Conservation (phyloP, 2,329 filamentous ascomycete species). For the Epichloe uncinata region DNA sequence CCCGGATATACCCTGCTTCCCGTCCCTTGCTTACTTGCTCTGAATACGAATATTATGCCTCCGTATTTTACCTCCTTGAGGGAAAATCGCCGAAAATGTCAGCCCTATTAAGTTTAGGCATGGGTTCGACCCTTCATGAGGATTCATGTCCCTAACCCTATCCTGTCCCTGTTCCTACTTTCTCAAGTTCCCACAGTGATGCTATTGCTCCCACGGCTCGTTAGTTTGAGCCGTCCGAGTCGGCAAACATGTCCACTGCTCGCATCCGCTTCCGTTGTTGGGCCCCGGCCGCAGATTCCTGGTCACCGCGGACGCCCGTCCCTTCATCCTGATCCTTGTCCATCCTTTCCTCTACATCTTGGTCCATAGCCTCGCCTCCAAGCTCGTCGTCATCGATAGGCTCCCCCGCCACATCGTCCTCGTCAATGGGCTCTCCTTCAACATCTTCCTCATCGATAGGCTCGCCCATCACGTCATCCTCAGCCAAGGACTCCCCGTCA, state of each 20-base stretch:
- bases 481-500: conserved; percentile 24
- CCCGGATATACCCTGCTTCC: no score
- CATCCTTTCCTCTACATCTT: conserved; percentile 16
- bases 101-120: no score
- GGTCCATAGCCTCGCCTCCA: conserved; percentile 28
- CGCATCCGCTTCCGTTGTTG: conserved; percentile 49
- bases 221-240: conserved; percentile 41
- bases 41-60: no score
- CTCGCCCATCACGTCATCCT: conserved; percentile 31
- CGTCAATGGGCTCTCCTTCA: conserved; percentile 31
- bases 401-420: conserved; percentile 27
- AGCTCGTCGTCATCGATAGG: conserved; percentile 29
- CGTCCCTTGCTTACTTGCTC: no score
- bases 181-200: not conserved
- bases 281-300: conserved; percentile 19
- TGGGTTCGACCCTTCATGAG: no score
- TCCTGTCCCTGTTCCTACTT: no score
- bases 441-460: conserved; percentile 35
- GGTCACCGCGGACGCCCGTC: conserved; percentile 15
- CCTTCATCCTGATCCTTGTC: conserved; percentile 31
- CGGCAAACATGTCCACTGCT: conserved; percentile 80
- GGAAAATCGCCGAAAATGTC: no score
- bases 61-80: no score
- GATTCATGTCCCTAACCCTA: no score
- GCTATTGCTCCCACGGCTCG: not conserved